Base-by-base conservation (phyloP, 352 stramenopile species). In the Phytophthora fragariae region DNA sequence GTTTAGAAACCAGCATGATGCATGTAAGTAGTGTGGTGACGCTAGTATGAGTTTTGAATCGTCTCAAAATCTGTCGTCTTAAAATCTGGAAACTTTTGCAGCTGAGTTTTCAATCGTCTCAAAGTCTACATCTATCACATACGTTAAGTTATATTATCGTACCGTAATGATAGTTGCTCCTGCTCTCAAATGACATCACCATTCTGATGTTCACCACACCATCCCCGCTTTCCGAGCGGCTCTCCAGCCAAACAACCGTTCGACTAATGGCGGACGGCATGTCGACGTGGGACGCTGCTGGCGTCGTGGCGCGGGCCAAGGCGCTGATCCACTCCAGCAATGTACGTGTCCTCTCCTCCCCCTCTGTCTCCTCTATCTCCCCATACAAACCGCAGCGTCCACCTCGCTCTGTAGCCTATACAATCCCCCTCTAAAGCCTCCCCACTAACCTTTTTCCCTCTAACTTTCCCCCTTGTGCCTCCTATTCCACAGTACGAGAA, bases 311-410 rank as follows among this genome's bases (percentile, higher is more conserved):
- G 55, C 71, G 65, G 8, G 88, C 85, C 41, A 93, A 91, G 62
- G 83, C 87, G 62, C 73, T 92, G 29, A 94, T 94, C 64, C 83
- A 89, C 69, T 62, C 76, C 15, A 93, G 83, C 78, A 94, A 94
- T 73, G 88, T 94, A 79, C 75, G 88, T 89, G n/a, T 35, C 21
- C 2, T 66, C 41, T 27, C 35, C 15, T 33, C 55, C 39, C 37
- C 54, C 64, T 60, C n/a, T 46, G 0, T 67, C 17, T 76, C 9
- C 33, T 57, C 19, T 61, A 2, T 56, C 47, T 53, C 21, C 24
- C 5, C 9, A 62, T 54, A 14, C 64, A 5, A 41, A 7, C n/a
- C 14, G 24, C 19, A 62, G 14, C 52, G 56, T 53, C 27, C 15
- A 57, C 14, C n/a, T 61, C 64, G 46, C 58, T 62, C 47, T 68